Base-by-base conservation (phyloP, 805 yeast species). In the Candida maltosa region DNA sequence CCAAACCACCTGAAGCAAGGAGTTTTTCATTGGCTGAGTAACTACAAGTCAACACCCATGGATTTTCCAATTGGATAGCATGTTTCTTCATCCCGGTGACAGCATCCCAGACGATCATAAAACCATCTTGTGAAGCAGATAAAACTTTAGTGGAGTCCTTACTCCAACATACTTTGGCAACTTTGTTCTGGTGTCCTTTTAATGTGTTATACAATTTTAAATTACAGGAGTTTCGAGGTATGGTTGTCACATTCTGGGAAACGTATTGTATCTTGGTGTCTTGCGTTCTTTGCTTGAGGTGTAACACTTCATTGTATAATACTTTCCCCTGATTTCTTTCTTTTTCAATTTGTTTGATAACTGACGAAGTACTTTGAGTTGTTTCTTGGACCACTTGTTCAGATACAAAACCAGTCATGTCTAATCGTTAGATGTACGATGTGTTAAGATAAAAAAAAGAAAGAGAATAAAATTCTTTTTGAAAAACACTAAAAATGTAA, bases 101-200 rank as follows among this genome's bases (percentile, higher is more conserved):
- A 0, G 87, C 70, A 54, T 88, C 91, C 96, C 97, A 89, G 15
- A 86, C 58, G 25, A 89, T 67, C 66, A 87, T 66, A 51, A 77
- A 83, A 2, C 95, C 96, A 58, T 89, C 97, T 53, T 86, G 95
- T 17, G 91, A 80, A 0, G 87, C 87, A 32, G 87, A 76, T 6
- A 87, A 56, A 2, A 88, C 51, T 29, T 69, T 70, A 29, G 60
- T 56, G n/a, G 84, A 73, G 51, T 81, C 80, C 1, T 65, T 54
- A 35, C 78, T 72, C 94, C 96, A 85, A 34, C 76, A 66, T 38
- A 84, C 63, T 39, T 78, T 76, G 6, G 80, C 71, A 15, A 88
- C 73, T 51, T 88, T 87, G 51, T 79, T 83, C 45, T 75, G 75
- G 53, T 89, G 96, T 2, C 87, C 87, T 35, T 54, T 62, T 26